phyloP scores from a whole-genome alignment of 2,329 filamentous ascomycete genomes.

The Didymella glomerata region DNA sequence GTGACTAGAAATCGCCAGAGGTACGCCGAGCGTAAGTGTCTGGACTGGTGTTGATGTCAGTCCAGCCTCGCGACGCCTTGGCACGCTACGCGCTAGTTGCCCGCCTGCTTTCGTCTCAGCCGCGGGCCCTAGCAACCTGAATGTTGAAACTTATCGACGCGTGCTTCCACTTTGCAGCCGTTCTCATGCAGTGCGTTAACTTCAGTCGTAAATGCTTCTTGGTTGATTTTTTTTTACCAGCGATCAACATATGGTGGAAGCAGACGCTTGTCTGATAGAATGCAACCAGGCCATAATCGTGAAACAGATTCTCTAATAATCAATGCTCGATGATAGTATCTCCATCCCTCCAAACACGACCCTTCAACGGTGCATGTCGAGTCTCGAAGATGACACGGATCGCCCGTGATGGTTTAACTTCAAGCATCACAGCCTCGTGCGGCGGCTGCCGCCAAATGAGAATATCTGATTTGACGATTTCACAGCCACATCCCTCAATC shows the following conservation, averaged over 20 bases:
- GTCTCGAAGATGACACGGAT: not conserved
- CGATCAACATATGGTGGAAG: not conserved
- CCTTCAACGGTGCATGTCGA: not conserved
- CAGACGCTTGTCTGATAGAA: not conserved
- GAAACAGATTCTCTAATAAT: too few species aligned
- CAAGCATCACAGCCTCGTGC: not conserved
- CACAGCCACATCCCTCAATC: not conserved
- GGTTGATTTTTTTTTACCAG: not conserved
- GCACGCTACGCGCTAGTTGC: constrained; percentile 9
- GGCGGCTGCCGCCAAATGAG: not conserved
- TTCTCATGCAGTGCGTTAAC: not conserved
- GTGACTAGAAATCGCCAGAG: not conserved
- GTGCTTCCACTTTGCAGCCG: too few species aligned
- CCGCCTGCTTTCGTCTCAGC: constrained; percentile 2
- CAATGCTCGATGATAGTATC: not conserved
- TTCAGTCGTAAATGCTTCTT: not conserved
- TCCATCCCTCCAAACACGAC: not conserved
- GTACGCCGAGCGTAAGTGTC: constrained; percentile 13
- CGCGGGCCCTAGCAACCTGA: constrained; percentile 1
- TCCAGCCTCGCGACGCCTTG: constrained; percentile 15
- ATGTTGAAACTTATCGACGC: not conserved
- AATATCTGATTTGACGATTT: not conserved
- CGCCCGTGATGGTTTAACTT: not conserved
- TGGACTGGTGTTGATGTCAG: constrained; percentile 20
- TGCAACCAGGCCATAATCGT: too few species aligned